Percentiles rank a stretch among this genome's conserved stretches.
phyloP scores from a whole-genome alignment of 2,329 filamentous ascomycete genomes.

The Fusarium mundagurra region DNA sequence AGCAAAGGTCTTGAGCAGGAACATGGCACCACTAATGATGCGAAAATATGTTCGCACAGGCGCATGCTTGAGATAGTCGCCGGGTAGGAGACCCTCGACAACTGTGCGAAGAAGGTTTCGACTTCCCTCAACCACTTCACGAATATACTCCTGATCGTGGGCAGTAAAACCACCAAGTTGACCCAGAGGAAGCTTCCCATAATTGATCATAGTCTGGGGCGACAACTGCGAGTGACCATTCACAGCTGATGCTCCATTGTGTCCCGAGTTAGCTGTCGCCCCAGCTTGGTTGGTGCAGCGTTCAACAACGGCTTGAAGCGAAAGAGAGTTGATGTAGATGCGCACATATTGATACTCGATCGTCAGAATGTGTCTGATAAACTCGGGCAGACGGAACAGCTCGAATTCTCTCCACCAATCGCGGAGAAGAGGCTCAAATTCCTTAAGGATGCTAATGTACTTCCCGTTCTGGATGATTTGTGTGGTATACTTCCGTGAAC shows the following conservation, averaged over 20 bases:
- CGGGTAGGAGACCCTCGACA: slow-evolving; percentile 78
- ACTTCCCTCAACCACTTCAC: slow-evolving; percentile 80
- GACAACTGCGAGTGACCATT: slow-evolving; percentile 56
- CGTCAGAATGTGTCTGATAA: slow-evolving; percentile 78
- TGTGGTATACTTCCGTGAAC: slow-evolving; percentile 86
- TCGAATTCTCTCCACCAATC: slow-evolving; percentile 88
- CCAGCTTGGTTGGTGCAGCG: slow-evolving; percentile 79
- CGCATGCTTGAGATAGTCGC: slow-evolving; percentile 81
- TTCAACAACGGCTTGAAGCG: slow-evolving; percentile 93
- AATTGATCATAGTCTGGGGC: slow-evolving; percentile 72
- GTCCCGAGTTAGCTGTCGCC: slow-evolving; percentile 52
- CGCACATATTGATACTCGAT: slow-evolving; percentile 97
- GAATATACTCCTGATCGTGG: slow-evolving; percentile 77
- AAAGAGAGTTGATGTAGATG: slow-evolving; percentile 93
- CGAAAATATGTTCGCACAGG: slow-evolving; percentile 87
- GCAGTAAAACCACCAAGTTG: slow-evolving; percentile 71
- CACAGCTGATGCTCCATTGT: slow-evolving; percentile 47
- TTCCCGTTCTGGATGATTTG: slow-evolving; percentile 87
- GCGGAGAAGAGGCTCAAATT: slow-evolving; percentile 80
- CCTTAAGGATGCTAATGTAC: slow-evolving; percentile 82
- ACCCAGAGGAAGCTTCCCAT: slow-evolving; percentile 70
- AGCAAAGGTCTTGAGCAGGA: slow-evolving; percentile 85
- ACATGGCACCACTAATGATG: slow-evolving; percentile 87
- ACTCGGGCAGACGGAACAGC: slow-evolving; percentile 73
- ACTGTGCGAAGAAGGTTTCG: slow-evolving; percentile 81